These are phyloP conservation scores for Podosphaera aphanis DNA, from an alignment of 2,329 filamentous ascomycete species.

Conservation along the genomic window DNA sequence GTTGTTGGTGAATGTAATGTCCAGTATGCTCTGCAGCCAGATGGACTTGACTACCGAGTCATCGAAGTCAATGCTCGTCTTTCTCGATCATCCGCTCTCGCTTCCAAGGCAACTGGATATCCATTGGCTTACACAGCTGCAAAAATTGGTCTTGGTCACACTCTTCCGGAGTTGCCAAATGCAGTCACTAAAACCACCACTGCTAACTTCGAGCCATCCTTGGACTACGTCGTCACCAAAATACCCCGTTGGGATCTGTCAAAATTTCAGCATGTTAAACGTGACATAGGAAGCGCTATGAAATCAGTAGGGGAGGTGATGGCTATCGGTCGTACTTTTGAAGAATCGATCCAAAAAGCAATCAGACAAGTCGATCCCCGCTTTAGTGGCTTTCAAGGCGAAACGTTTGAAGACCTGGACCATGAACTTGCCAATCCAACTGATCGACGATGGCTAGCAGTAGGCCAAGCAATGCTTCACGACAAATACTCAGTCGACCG, in stretches of 20 bases:
- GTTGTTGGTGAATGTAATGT: conserved; percentile 98
- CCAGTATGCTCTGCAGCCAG: conserved; percentile 88
- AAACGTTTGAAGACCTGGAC: conserved; percentile 83
- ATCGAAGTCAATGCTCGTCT: conserved; percentile 98
- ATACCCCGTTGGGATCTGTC: conserved; percentile 94
- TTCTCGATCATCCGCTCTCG: conserved; percentile 85
- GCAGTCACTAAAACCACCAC: conserved; percentile 97
- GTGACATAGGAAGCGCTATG: conserved; percentile 93
- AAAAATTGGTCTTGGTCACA: conserved; percentile 93
- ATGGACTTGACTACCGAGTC: conserved; percentile 91
- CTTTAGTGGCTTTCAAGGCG: conserved; percentile 83
- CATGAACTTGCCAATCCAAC: conserved; percentile 77
- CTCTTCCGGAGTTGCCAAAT: conserved; percentile 83
- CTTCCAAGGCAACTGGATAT: conserved; percentile 95
- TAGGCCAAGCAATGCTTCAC: conserved; percentile 94
- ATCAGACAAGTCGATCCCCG: conserved; percentile 88
- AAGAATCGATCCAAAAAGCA: conserved; percentile 97
- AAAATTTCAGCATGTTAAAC: conserved; percentile 98
- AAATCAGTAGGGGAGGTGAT: conserved; percentile 98
- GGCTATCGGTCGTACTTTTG: conserved; percentile 95
- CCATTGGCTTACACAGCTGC: conserved; percentile 91
- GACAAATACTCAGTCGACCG: conserved; percentile 84
- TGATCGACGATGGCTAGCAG: conserved; percentile 88
- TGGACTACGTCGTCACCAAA: conserved; percentile 97
- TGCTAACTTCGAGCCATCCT: conserved; percentile 90